Conservation (phyloP, 1,139 yeast species). For the Taiozyma sp. region DNA sequence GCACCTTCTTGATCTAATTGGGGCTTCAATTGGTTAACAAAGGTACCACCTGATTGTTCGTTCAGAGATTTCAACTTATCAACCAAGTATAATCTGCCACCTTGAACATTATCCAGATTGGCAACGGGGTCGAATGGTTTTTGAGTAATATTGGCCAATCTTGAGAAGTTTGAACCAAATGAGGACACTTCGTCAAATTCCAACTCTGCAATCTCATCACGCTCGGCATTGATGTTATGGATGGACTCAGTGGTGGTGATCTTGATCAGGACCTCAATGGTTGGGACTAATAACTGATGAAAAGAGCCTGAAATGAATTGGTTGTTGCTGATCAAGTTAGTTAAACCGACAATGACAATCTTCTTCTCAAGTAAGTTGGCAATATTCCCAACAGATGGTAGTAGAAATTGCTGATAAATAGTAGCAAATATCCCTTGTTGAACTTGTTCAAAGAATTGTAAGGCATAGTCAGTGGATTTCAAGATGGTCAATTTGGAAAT, state of each 20-base stretch:
- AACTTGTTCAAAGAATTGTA: constrained; percentile 35
- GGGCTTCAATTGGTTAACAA: constrained; percentile 27
- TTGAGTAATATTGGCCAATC: constrained; percentile 56
- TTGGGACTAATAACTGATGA: constrained; percentile 39
- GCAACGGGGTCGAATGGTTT: constrained; percentile 70
- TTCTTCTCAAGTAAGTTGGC: constrained; percentile 73
- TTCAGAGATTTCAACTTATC: constrained; percentile 28
- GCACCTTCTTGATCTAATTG: constrained; percentile 30
- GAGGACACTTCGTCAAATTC: constrained; percentile 43
- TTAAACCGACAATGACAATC: constrained; percentile 68
- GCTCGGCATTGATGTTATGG: constrained; percentile 27
- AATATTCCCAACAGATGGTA: constrained; percentile 63
- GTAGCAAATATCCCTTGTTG: constrained; percentile 50
- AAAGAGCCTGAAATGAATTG: constrained; percentile 38
- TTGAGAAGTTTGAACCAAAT: constrained; percentile 84
- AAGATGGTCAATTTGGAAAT: constrained; percentile 41
- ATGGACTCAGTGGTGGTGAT: constrained; percentile 34
- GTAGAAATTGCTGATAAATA: constrained; percentile 55
- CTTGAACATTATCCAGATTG: constrained; percentile 35
- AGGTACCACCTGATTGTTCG: constrained; percentile 21
- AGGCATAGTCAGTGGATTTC: constrained; percentile 38
- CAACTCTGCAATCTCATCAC: constrained; percentile 29
- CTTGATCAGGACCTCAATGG: constrained; percentile 49
- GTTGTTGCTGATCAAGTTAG: constrained; percentile 39
- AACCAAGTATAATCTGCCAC: constrained; percentile 32